Base-by-base conservation (phyloP, 1,139 yeast genomes). In the Kodamaea derodonti region DNA sequence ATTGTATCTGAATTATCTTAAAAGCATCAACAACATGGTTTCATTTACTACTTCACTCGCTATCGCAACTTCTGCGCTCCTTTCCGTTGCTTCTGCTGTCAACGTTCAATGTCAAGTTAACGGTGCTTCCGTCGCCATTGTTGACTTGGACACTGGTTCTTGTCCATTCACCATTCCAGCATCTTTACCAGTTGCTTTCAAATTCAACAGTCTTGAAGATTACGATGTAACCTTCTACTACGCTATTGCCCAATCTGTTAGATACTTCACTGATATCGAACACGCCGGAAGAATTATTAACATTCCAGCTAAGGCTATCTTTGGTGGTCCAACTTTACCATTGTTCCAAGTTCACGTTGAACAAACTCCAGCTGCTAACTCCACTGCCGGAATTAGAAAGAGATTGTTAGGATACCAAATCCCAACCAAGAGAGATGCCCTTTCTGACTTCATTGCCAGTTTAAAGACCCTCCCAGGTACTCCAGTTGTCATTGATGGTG, bases 311-410 rank as follows among this genome's bases (percentile, higher is more conserved):
- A 47, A 27, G 16, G 36, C 37, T 16, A 49, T 63, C 41, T 62
- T 48, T 50, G 53, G 53, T 35, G 25, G 31, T 11, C 48, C 54
- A 25, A 46, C 48, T 35, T 42, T 52, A 34, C 55, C 61, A 29
- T 49, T 60, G 30, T 64, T 39, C 62, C 58, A 56, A 41, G 63
- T 65, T 37, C 60, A 56, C 42, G 50, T 45, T 27, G 51, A 52
- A 34, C 40, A 51, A 40, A 35, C 51, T 24, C 66, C 70, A 36
- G 52, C 56, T 35, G 42, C 62, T 31, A 68, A 68, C 62, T 65
- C 72, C 33, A 62, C 72, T 41, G 61, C 62, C 44, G 67, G 69
- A 31, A 51, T 65, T 51, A 63, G 68, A 57, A 67, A 56, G 55
- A 65, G 73, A 65, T 63, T 61, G 35, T 40, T 54, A 38, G 46